Evolutionary conservation across 2,329 filamentous ascomycete genomes (phyloP).

Genomic region (Alternaria ventricosa): DNA sequence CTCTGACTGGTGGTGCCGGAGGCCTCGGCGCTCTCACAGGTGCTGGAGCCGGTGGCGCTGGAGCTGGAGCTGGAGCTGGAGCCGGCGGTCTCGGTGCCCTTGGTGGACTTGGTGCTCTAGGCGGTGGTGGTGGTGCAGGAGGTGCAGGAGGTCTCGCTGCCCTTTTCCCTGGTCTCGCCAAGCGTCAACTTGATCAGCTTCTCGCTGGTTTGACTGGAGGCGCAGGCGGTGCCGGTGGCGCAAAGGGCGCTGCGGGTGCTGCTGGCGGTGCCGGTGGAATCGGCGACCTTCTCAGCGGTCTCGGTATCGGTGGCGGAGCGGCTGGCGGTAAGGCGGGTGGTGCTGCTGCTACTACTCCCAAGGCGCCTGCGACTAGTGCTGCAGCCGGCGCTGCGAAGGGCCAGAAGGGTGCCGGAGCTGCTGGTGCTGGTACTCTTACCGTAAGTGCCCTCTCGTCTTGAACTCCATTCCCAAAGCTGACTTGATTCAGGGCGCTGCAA

Average conservation of each 20-base stretch:
- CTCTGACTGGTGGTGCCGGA: background rate
- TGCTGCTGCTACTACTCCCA: background rate
- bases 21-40: background rate
- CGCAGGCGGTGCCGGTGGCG: conserved; percentile 12
- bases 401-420: background rate
- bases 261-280: conserved; percentile 1
- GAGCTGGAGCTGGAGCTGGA: background rate
- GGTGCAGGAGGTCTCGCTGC: background rate
- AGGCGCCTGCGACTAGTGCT: background rate
- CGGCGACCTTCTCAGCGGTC: conserved; percentile 7
- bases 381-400: conserved; percentile 6
- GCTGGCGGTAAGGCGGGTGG: background rate
- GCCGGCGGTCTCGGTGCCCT: background rate
- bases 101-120: background rate
- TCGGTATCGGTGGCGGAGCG: background rate
- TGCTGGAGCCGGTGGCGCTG: background rate
- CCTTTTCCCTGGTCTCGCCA: background rate
- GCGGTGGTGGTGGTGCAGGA: conserved; percentile 1
- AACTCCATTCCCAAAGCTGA: background rate
- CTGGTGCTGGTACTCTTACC: background rate
- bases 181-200: background rate
- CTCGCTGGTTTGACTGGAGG: background rate
- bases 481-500: background rate
- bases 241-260: conserved; percentile 3
- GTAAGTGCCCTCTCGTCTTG: background rate